Evolutionary conservation across 1,284 basidiomycete genomes (phyloP), one percentile per base, ranked within the genome.

Genomic region (Cerrena zonata): DNA sequence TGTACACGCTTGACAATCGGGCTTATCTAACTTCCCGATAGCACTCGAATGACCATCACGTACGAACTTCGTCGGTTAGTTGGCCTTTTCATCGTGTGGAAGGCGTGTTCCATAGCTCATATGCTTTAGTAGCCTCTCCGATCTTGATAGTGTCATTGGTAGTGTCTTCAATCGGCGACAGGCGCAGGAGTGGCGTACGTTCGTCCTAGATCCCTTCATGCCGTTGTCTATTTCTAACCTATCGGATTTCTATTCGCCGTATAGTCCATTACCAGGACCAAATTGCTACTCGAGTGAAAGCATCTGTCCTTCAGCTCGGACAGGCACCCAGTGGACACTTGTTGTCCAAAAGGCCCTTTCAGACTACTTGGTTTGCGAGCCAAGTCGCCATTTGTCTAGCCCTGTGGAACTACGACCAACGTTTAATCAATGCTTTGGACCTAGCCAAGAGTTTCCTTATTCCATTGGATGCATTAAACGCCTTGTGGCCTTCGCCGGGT

Each of bases 101-200:
- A 34, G 7, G 30, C 45, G 37, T 40, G 52, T 40, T 48, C 51
- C 50, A 57, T n/a, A 50, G 50, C 56, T 59, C 55, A 60, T 54
- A 47, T 27, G 39, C 51, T 58, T 51, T 53, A 65, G 62, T 53
- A 68, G 69, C 53, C 55, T 70, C 40, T 65, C 69, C 49, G 67
- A 69, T 48, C 55, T 65, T 24, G 67, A 70, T 51, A 54, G 54
- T 48, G 56, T 58, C 39, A 49, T 54, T 4, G 55, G 61, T 24
- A 75, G 78, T 11, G 69, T 77, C 30, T 81, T 86, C 68, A 84
- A 78, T 56, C 77, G 78, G 13, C 76, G 80, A 57, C 82, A 86
- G 52, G 80, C 81, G 0, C 78, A 86, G 60, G 84, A 88, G 59
- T 89, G 86, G 85, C 70, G 86, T 89, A 67, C 66, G 84, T 48